Evolutionary conservation across 352 stramenopile species (phyloP), one percentile per base, ranked within the genome.

Genomic region (Phytopythium boreale): DNA sequence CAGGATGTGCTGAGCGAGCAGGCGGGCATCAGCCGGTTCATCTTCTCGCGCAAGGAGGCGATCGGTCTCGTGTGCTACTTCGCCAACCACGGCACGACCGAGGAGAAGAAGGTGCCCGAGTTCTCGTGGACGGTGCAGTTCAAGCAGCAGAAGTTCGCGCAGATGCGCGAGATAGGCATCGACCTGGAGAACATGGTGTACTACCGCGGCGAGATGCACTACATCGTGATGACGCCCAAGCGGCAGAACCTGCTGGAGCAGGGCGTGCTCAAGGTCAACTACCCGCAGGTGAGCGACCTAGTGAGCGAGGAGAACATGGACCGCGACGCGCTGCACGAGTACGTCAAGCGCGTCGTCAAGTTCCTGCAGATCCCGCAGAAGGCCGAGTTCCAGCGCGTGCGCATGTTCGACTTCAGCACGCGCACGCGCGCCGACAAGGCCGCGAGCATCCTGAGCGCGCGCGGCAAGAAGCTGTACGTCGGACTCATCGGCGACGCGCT

Each of bases 101-200:
- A 92, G 56, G 85, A 93, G 74, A 89, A 88, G 74, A 79, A 81
- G 60, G 79, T 93, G 62, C 70, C 72, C 36, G 81, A 93, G 72
- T 93, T 93, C 59, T 93, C 85, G 62, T 93, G 85, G 85, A 91
- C 82, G 26, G 82, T 90, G 53, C 85, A 93, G 74, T 93, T 92
- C 73, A 93, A 93, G 68, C 80, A 93, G 70, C 75, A 88, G 62
- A 79, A 92, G 72, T 93, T 93, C 62, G 83, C 77, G 15, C 83
- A 89, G 71, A 85, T 93, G 75, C 77, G 79, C 44, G 81, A 81
- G 17, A 76, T 84, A 22, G 84, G 80, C 43, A 75, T 95, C 26
- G 82, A 93, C 63, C 64, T 93, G 15, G 87, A 95, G 71, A 93
- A 93, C 59, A 80, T 93, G 44, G 87, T 93, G 68, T 95, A 95